Evolutionary conservation across 108 stramenopile species (phyloP).

Genomic region (Skeletonema tropicum): DNA sequence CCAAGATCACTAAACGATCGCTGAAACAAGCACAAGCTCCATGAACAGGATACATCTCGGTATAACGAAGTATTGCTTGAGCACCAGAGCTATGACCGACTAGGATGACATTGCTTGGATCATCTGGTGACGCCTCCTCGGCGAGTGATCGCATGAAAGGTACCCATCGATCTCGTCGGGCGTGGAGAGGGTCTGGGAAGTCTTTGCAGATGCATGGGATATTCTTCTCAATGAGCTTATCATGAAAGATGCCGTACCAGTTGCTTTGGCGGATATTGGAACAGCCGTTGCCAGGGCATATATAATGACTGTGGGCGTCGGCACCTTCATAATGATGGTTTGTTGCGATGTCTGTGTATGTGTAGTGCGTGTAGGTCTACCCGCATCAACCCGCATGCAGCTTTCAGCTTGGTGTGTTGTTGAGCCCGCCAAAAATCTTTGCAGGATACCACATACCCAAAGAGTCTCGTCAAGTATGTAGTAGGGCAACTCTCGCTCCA

Average conservation of each 20-base stretch:
- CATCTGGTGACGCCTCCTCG: conserved; percentile 21
- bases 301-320: conserved; percentile 58
- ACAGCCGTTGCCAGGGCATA: conserved; percentile 77
- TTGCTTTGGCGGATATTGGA: conserved; percentile 58
- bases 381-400: too few relatives aligned
- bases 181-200: conserved; percentile 70
- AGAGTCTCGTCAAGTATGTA: too few relatives aligned
- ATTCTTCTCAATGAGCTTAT: conserved; percentile 32
- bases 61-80: conserved; percentile 69
- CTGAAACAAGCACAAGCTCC: conserved; percentile 65
- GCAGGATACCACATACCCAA: too few relatives aligned
- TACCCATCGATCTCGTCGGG: conserved; percentile 68
- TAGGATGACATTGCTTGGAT: conserved; percentile 53
- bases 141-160: conserved; percentile 58
- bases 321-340: conserved; percentile 20
- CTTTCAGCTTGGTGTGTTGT: too few relatives aligned
- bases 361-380: too few relatives aligned
- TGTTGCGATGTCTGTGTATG: too few relatives aligned
- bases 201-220: conserved; percentile 61
- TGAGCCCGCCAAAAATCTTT: too few relatives aligned
- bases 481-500: too few relatives aligned
- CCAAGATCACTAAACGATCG: conserved; percentile 72
- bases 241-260: conserved; percentile 67
- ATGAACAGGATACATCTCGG: conserved; percentile 53
- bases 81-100: conserved; percentile 79